Evolutionary conservation across 129 eudicot species (phyloP), one percentile per base, ranked within the genome.

Genomic region (Pseudognaphalium luteoalbum): DNA sequence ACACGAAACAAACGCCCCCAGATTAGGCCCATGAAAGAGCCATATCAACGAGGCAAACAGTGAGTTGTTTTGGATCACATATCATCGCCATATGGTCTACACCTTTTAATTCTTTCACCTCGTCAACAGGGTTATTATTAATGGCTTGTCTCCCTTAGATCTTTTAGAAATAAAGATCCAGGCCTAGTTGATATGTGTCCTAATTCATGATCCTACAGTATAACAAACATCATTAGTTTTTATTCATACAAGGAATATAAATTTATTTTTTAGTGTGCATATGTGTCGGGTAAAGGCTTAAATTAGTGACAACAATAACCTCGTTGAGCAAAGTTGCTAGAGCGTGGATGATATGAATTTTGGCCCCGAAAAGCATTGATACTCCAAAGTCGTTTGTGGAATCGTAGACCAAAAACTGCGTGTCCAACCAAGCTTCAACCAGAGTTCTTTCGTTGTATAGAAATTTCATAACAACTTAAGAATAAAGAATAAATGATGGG

Each of bases 291-390:
- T 10, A 9, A 14, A 42, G 50, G 5, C 50, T 42, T 42, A 0
- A 25, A 3, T 41, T 33, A 29, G 25, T 9, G n/a, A 51, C 3
- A 20, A 72, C 1, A 4, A 4, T 21, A 11, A 47, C 93, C 87
- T 87, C 77, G 4, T 80, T 9, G 11, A 72, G 75, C 85, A 86
- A 63, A 82, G 80, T 62, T 84, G 84, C 70, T 91, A 91, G n/a
- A 91, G 86, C 6, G 67, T 80, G 33, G 70, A 52, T 1, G 91
- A 67, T 17, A 81, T 0, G 67, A 77, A 91, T 10, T 78, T 34
- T 10, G 93, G 88, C 9, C 93, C 93, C 88, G 11, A 91, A 85
- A 30, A 81, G 16, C 79, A 84, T 71, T 0, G 85, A 47, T 4
- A 71, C 70, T 25, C 73, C 78, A 1, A 77, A 72, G 4, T 80